These are phyloP conservation scores for Dacryopinax primogenitus DNA, from an alignment of 768 basidiomycete species.

Conservation along the genomic window DNA sequence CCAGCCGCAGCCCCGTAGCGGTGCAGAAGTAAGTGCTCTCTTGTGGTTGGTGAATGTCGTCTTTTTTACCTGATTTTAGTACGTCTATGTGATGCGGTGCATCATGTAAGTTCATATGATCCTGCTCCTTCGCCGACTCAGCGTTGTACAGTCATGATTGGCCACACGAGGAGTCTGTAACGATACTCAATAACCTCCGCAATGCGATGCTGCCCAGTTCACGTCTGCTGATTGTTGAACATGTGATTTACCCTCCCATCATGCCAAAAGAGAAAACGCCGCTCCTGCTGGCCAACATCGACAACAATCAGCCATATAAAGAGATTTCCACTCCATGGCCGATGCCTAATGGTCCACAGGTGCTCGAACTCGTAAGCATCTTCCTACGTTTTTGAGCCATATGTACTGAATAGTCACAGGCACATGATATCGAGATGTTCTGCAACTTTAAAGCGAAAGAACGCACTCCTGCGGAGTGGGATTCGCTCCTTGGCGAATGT, in stretches of 20 bases:
- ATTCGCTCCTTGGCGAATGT: conserved; percentile 15
- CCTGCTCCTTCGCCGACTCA: not conserved
- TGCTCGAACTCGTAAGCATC: not conserved
- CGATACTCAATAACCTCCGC: conserved; percentile 29
- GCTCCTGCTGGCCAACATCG: conserved; percentile 26
- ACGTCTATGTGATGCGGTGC: conserved; percentile 24
- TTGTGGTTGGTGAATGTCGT: not conserved
- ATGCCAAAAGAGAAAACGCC: conserved; percentile 28
- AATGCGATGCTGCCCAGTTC: conserved; percentile 29
- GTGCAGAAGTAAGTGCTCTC: not conserved
- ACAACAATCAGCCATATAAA: conserved; percentile 5
- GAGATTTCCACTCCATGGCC: not conserved
- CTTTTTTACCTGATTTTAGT: conserved; percentile 28
- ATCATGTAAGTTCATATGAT: conserved; percentile 1
- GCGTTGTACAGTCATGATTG: conserved; percentile 34
- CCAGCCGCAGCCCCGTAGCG: not conserved
- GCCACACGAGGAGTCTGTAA: conserved; percentile 28
- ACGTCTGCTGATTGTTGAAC: conserved; percentile 31
- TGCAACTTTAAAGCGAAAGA: conserved; percentile 32
- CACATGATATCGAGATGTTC: conserved; percentile 40
- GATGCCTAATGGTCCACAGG: not conserved
- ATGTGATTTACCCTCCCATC: not conserved
- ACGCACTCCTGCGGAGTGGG: conserved; percentile 31
- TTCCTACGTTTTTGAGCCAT: conserved; percentile 37
- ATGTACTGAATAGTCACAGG: conserved; percentile 37